These are phyloP conservation scores for Gossypium lobatum DNA, from an alignment of 441 rosid genomes.

Conservation along the genomic window DNA sequence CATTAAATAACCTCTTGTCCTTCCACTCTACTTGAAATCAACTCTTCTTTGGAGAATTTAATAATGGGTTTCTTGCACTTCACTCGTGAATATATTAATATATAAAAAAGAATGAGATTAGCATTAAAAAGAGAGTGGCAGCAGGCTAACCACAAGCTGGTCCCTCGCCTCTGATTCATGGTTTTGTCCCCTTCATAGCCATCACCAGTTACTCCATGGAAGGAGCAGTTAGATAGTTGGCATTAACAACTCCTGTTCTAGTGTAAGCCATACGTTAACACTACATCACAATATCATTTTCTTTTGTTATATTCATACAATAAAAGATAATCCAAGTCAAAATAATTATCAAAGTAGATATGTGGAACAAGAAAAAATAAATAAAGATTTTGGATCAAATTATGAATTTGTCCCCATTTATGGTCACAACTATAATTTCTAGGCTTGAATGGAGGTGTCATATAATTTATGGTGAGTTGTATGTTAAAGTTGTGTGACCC, in stretches of 20 bases:
- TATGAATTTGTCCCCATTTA: no score
- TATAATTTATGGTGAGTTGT: no score
- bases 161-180: not conserved
- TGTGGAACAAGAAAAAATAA: no score
- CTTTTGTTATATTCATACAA: not conserved
- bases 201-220: not conserved
- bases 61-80: not conserved
- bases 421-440: no score
- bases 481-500: no score
- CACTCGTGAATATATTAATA: not conserved
- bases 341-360: no score
- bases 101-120: not conserved
- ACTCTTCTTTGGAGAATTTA: not conserved
- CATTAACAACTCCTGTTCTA: not conserved
- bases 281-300: not conserved
- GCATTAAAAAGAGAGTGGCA: not conserved
- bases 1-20: constrained; percentile 7
- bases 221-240: constrained; percentile 5
- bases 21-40: not conserved
- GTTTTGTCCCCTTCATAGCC: constrained; percentile 1
- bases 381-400: no score
- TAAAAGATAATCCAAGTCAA: no score
- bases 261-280: not conserved
- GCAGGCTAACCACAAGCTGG: not conserved
- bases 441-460: no score